Conservation (phyloP, 371 early-diverging fungal genomes). For the Apophysomyces variabilis region DNA sequence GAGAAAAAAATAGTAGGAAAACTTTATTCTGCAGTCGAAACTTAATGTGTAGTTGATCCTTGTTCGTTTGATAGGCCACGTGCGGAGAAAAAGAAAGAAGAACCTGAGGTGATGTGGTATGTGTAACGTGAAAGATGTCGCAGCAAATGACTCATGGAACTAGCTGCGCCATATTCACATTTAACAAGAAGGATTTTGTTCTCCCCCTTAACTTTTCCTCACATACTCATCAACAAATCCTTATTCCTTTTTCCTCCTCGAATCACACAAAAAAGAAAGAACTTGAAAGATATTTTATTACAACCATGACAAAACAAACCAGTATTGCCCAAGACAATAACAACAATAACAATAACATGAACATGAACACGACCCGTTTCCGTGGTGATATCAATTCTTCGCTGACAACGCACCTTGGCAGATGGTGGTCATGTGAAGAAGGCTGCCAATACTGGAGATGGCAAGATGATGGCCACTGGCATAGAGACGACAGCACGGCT, state of each 20-base stretch:
- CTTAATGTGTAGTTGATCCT: slow-evolving; percentile 4
- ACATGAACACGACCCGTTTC: too few relatives aligned
- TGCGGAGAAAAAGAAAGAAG: not conserved
- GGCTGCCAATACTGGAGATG: too few relatives aligned
- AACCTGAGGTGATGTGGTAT: not conserved
- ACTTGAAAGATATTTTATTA: not conserved
- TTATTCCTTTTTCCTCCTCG: not conserved
- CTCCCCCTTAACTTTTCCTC: too few relatives aligned
- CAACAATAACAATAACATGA: too few relatives aligned
- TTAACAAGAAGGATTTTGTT: not conserved
- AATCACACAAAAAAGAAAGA: not conserved
- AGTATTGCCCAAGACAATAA: not conserved
- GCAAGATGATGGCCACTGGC: not conserved
- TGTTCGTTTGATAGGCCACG: slow-evolving; percentile 5
- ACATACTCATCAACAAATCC: too few relatives aligned
- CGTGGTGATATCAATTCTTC: too few relatives aligned
- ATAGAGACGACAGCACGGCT: too few relatives aligned
- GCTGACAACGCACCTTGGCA: too few relatives aligned
- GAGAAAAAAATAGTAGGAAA: not conserved
- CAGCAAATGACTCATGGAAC: slow-evolving; percentile 2
- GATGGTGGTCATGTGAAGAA: too few relatives aligned
- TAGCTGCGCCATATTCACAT: not conserved
- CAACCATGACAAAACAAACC: not conserved
- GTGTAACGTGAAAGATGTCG: not conserved
- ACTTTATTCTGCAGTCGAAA: slow-evolving; percentile 6